Evolutionary conservation across 1,284 basidiomycete genomes (phyloP).

Genomic region (Apiotrichum mycotoxinovorans): DNA sequence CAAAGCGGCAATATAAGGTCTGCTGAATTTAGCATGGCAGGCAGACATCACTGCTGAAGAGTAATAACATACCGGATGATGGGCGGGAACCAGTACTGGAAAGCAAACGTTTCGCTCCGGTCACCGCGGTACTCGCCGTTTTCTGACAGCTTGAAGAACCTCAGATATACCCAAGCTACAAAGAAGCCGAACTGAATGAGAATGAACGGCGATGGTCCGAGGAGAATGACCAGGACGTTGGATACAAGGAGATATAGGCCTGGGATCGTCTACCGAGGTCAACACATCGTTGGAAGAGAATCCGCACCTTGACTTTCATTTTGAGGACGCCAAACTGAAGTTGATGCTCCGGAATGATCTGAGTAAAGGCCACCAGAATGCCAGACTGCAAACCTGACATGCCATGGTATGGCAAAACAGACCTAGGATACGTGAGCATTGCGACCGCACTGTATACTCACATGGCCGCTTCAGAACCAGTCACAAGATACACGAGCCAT

Average conservation of each 20-base stretch:
- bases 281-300: background rate
- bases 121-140: constrained; percentile 64
- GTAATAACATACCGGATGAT: constrained; percentile 70
- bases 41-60: background rate
- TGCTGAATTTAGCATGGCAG: constrained; percentile 50
- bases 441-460: constrained; percentile 50
- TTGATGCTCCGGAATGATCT: constrained; percentile 95
- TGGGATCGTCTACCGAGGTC: constrained; percentile 65
- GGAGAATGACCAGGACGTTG: constrained; percentile 79
- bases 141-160: constrained; percentile 88
- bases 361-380: constrained; percentile 91
- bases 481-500: constrained; percentile 44
- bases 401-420: constrained; percentile 84
- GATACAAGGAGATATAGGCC: constrained; percentile 91
- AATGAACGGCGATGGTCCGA: constrained; percentile 90
- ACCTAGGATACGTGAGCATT: constrained; percentile 54
- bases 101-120: constrained; percentile 92
- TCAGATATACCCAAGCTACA: constrained; percentile 87
- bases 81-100: constrained; percentile 94
- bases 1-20: constrained; percentile 58
- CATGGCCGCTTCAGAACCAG: constrained; percentile 52
- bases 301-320: constrained; percentile 77
- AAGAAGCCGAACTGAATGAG: constrained; percentile 98
- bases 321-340: constrained; percentile 86
- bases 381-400: constrained; percentile 87